These are phyloP conservation scores for Pestalotiopsis sp. DNA, from an alignment of 2,329 filamentous ascomycete genomes.

Conservation along the genomic window DNA sequence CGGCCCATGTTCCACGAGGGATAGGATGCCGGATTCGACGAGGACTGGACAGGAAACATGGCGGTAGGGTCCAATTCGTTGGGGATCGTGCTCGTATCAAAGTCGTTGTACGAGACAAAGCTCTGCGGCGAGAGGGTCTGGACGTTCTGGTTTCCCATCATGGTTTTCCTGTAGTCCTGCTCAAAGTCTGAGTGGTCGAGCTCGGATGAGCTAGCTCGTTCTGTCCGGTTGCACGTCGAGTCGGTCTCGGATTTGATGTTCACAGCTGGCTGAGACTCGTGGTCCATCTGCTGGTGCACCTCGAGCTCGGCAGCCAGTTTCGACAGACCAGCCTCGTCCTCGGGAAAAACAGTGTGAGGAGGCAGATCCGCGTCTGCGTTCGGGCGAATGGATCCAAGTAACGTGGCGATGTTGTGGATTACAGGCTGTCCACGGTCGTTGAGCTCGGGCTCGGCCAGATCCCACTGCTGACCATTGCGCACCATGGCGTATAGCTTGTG, in stretches of 20 bases:
- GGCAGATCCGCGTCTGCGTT: slow-evolving; percentile 62
- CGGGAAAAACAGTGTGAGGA: slow-evolving; percentile 59
- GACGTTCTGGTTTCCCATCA: slow-evolving; percentile 43
- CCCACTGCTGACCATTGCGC: slow-evolving; percentile 57
- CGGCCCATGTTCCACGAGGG: slow-evolving; percentile 34
- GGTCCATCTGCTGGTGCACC: slow-evolving; percentile 40
- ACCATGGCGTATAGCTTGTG: slow-evolving; percentile 68
- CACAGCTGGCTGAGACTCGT: slow-evolving; percentile 25
- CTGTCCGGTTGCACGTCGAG: slow-evolving; percentile 37
- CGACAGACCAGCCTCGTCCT: slow-evolving; percentile 58
- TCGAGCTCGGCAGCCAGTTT: slow-evolving; percentile 58
- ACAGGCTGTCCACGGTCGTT: slow-evolving; percentile 64
- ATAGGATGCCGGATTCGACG: slow-evolving; percentile 28
- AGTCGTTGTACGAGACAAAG: slow-evolving; percentile 44
- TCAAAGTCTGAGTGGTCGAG: slow-evolving; percentile 57
- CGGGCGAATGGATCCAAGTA: slow-evolving; percentile 63
- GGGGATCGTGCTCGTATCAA: slow-evolving; percentile 33
- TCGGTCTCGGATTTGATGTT: slow-evolving; percentile 36
- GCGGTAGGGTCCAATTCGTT: slow-evolving; percentile 26
- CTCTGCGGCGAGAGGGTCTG: slow-evolving; percentile 56
- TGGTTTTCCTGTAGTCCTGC: slow-evolving; percentile 51
- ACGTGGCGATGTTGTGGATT: slow-evolving; percentile 65
- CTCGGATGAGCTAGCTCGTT: slow-evolving; percentile 56
- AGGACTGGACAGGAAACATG: slow-evolving; percentile 29
- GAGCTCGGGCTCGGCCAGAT: slow-evolving; percentile 62